phyloP scores from a whole-genome alignment of 192 early-diverging fungal species.

The Coemansia sp. region DNA sequence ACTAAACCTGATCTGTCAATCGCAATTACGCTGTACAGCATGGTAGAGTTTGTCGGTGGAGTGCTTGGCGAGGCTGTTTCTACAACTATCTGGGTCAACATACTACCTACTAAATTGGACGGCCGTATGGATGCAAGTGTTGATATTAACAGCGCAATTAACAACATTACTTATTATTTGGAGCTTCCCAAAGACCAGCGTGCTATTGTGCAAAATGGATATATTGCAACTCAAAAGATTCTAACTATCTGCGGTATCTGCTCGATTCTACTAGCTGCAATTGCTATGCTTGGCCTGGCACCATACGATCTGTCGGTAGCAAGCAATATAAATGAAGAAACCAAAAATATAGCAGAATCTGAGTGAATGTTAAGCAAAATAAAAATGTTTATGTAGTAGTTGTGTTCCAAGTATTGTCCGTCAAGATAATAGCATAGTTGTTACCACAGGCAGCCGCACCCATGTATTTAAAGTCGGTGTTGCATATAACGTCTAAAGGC shows the following conservation, averaged over 20 bases:
- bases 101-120: constrained; percentile 28
- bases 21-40: constrained; percentile 47
- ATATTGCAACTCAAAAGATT: constrained; percentile 39
- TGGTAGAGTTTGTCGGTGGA: constrained; percentile 48
- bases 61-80: constrained; percentile 46
- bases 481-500: background rate
- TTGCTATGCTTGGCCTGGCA: constrained; percentile 43
- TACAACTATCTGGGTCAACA: constrained; percentile 48
- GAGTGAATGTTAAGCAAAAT: background rate
- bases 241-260: constrained; percentile 52
- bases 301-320: constrained; percentile 14
- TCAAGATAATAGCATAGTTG: background rate
- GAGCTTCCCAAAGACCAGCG: constrained; percentile 47
- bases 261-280: constrained; percentile 32
- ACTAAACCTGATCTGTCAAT: constrained; percentile 33
- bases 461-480: background rate
- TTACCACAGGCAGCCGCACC: background rate
- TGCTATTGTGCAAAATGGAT: constrained; percentile 39
- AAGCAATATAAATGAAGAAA: background rate
- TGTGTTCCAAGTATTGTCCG: background rate
- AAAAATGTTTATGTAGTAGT: background rate
- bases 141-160: constrained; percentile 33
- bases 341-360: background rate
- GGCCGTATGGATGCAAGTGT: constrained; percentile 18
- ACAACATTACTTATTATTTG: constrained; percentile 50